Percentiles rank a stretch among this genome's conserved stretches.
Evolutionary conservation across 2,329 filamentous ascomycete genomes (phyloP).

Genomic region (Pseudogymnoascus sp.): DNA sequence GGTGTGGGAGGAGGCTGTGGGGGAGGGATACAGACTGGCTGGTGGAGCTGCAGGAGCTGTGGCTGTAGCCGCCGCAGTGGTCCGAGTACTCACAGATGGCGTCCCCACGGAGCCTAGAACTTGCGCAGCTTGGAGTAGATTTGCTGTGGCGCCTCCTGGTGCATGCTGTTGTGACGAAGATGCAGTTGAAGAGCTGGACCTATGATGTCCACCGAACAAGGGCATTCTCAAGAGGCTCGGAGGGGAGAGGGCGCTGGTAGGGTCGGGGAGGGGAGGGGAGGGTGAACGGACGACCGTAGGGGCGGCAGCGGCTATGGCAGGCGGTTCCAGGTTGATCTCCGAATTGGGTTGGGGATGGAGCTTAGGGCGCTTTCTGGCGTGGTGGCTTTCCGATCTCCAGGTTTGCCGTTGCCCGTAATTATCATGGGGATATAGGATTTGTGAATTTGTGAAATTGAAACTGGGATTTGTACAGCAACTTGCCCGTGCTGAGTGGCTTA

Average conservation of each 20-base stretch:
- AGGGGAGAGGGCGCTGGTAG: not conserved
- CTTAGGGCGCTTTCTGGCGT: not conserved
- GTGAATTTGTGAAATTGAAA: not conserved
- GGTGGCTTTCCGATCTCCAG: not conserved
- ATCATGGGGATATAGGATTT: not conserved
- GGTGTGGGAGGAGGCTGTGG: conserved; percentile 24
- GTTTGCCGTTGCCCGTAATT: not conserved
- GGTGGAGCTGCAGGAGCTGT: conserved; percentile 31
- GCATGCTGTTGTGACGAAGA: conserved; percentile 20
- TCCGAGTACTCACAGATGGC: conserved; percentile 21
- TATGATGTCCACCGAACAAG: conserved; percentile 5
- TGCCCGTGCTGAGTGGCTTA: not conserved
- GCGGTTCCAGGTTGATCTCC: not conserved
- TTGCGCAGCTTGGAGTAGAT: conserved; percentile 25
- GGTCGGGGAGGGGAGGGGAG: not conserved
- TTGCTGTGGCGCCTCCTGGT: conserved; percentile 20
- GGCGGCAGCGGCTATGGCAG: not conserved
- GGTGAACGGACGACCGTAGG: not conserved
- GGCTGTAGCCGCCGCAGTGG: conserved; percentile 13
- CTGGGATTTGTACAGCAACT: not conserved
- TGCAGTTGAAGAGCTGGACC: conserved; percentile 6
- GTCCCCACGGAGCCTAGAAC: conserved; percentile 25
- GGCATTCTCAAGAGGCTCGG: not conserved
- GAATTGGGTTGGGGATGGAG: not conserved
- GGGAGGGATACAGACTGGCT: conserved; percentile 35